Evolutionary conservation across 2,329 filamentous ascomycete genomes (phyloP).

Genomic region (Botrytis tulipae): DNA sequence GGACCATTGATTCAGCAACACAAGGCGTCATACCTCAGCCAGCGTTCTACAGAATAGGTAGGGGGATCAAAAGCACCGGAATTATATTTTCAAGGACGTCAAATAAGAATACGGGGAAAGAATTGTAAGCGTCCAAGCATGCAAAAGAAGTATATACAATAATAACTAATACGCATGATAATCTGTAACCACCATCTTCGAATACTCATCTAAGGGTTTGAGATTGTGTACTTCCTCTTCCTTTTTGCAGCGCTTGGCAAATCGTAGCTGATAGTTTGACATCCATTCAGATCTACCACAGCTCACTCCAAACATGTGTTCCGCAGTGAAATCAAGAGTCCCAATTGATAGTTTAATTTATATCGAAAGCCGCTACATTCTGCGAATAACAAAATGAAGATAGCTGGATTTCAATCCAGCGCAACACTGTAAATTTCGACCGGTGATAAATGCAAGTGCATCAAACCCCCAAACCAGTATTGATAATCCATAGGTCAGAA

Average conservation of each 20-base stretch:
- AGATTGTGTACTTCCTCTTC: rapidly evolving
- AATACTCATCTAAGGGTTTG: background rate
- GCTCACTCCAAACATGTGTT: background rate
- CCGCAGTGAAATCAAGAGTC: background rate
- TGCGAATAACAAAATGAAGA: background rate
- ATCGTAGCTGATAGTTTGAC: background rate
- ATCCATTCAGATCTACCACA: background rate
- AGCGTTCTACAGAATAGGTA: too few relatives aligned
- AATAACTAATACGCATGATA: background rate
- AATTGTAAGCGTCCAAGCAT: background rate
- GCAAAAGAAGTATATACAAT: background rate
- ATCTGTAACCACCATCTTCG: background rate
- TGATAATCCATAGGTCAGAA: background rate
- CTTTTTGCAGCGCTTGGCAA: background rate
- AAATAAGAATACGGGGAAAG: background rate
- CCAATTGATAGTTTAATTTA: background rate
- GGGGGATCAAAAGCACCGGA: background rate
- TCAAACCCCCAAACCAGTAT: background rate
- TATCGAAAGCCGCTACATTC: background rate
- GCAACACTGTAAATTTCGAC: background rate
- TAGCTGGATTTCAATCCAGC: background rate
- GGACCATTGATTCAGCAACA: background rate
- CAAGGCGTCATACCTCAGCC: background rate
- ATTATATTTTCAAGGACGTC: background rate
- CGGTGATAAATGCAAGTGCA: background rate